These are phyloP conservation scores for Chenopodium berlandieri DNA, from an alignment of 148 eudicot species.

Conservation along the genomic window DNA sequence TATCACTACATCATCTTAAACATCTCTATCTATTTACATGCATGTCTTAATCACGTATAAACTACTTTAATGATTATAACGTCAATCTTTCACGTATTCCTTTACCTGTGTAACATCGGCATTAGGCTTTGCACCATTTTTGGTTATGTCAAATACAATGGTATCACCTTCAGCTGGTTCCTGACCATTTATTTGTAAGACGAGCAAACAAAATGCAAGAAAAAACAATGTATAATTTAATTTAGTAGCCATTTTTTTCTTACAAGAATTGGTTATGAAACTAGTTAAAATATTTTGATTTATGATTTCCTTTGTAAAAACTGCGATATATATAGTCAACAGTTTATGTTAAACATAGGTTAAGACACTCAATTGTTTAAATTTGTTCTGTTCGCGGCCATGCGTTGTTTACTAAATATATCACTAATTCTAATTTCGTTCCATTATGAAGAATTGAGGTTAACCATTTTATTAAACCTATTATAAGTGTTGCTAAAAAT, in stretches of 20 bases:
- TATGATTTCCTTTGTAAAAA: background rate
- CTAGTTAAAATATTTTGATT: background rate
- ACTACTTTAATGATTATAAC: no score
- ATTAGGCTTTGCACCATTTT: slow-evolving; percentile 21
- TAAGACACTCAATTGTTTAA: background rate
- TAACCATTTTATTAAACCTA: no score
- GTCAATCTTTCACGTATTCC: no score
- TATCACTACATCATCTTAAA: no score
- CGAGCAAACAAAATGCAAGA: slow-evolving; percentile 5
- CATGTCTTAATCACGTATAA: no score
- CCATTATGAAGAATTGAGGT: no score
- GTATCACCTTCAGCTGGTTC: background rate
- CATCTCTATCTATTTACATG: no score
- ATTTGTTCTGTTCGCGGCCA: background rate
- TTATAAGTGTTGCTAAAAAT: no score
- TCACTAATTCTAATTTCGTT: no score
- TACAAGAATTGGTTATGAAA: no score
- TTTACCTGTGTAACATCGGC: slow-evolving; percentile 32
- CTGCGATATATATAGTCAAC: background rate
- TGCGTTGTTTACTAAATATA: slow-evolving; percentile 5
- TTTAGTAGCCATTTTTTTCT: slow-evolving; percentile 18
- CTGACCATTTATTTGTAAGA: background rate
- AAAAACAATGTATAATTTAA: slow-evolving; percentile 3
- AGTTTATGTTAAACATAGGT: background rate
- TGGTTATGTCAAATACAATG: slow-evolving; percentile 23